phyloP scores from a whole-genome alignment of 108 stramenopile species.

The Aurantiochytrium sp. region DNA sequence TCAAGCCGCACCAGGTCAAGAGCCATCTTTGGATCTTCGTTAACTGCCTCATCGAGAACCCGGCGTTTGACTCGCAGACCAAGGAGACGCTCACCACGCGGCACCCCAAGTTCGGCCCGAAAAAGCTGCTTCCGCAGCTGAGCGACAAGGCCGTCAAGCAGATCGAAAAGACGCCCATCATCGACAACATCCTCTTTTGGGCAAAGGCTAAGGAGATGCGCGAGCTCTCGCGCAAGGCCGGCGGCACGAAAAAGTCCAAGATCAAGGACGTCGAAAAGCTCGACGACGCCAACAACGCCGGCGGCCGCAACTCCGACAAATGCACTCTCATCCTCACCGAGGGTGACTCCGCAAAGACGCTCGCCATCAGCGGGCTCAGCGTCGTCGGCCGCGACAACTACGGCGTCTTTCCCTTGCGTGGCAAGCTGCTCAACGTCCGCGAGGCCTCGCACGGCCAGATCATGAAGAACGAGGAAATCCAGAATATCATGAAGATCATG shows the following conservation, averaged over 20 bases:
- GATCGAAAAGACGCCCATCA: conserved; percentile 82
- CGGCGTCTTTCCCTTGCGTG: conserved; percentile 97
- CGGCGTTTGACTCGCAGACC: conserved; percentile 93
- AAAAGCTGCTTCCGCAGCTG: conserved; percentile 71
- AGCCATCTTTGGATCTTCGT: conserved; percentile 91
- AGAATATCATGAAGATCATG: conserved; percentile 92
- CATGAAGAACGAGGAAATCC: conserved; percentile 87
- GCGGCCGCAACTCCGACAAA: conserved; percentile 77
- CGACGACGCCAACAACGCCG: conserved; percentile 95
- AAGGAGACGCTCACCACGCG: conserved; percentile 90
- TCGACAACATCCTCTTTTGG: conserved; percentile 70
- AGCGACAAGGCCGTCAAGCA: conserved; percentile 50
- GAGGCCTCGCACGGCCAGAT: conserved; percentile 76
- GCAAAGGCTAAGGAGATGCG: conserved; percentile 81
- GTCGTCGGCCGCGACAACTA: conserved; percentile 88
- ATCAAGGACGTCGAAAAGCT: conserved; percentile 90
- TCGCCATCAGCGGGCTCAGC: conserved; percentile 87
- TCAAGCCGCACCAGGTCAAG: conserved; percentile 84
- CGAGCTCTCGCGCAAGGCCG: conserved; percentile 82
- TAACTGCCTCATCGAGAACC: conserved; percentile 91
- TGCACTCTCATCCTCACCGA: conserved; percentile 97
- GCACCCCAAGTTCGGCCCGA: conserved; percentile 70
- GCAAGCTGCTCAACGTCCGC: conserved; percentile 95
- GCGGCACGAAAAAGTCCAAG: conserved; percentile 81
- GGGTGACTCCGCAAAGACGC: conserved; percentile 96